These are phyloP conservation scores for Gremmenia infestans DNA, from an alignment of 2,329 filamentous ascomycete genomes.

Conservation along the genomic window DNA sequence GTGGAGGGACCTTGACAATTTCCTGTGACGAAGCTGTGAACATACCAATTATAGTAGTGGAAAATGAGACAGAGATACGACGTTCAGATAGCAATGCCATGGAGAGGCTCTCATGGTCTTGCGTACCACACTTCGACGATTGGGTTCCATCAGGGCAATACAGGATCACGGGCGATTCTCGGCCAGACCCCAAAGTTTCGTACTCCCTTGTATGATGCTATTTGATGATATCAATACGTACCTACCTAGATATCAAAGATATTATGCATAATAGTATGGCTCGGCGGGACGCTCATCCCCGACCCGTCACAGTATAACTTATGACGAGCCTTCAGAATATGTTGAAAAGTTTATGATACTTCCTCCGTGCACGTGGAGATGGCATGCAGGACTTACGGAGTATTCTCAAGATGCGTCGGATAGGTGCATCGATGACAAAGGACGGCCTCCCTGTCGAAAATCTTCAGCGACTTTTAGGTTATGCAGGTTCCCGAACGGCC, in stretches of 20 bases:
- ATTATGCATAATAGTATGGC: conserved; percentile 8
- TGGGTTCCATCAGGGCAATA: neutral
- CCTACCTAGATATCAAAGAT: neutral
- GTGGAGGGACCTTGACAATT: neutral
- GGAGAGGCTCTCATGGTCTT: neutral
- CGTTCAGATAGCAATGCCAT: neutral
- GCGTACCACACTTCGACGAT: neutral
- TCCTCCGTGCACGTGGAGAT: conserved; percentile 15
- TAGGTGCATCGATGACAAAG: conserved; percentile 15
- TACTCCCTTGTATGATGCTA: neutral
- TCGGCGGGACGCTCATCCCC: conserved; percentile 15
- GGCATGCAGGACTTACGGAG: conserved; percentile 11
- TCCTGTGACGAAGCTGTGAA: neutral
- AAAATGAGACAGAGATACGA: neutral
- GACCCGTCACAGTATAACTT: conserved; percentile 5
- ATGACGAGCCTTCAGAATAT: conserved; percentile 4
- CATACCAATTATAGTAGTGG: neutral
- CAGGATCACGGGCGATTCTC: conserved; percentile 3
- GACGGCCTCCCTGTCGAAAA: conserved; percentile 7
- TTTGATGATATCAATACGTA: neutral
- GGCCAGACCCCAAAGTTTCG: conserved; percentile 2
- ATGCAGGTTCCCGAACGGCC: conserved; percentile 12
- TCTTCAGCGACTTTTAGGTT: conserved; percentile 5
- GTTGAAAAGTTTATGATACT: neutral
- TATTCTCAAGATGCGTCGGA: conserved; percentile 12